Conservation (phyloP, 2,329 filamentous ascomycete species). For the Fusarium oligoseptatum region DNA sequence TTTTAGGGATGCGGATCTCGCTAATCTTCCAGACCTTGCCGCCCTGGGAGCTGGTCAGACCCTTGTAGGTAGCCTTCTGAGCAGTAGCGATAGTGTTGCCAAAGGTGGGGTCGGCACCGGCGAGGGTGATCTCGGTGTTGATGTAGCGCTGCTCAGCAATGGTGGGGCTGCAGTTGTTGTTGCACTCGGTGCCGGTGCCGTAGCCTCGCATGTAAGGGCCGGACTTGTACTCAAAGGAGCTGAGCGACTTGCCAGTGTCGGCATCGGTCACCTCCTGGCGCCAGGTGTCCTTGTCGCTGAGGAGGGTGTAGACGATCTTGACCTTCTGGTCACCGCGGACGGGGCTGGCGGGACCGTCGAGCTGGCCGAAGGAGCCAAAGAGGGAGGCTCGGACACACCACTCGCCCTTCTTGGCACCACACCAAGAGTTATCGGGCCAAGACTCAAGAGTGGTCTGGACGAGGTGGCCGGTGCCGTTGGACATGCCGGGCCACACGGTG, state of each 20-base stretch:
- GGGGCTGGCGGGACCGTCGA: slow-evolving; percentile 24
- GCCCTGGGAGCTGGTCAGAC: slow-evolving; percentile 20
- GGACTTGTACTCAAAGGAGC: slow-evolving; percentile 33
- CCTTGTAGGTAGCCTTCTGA: slow-evolving; percentile 31
- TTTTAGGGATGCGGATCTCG: slow-evolving; percentile 33
- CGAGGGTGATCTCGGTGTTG: slow-evolving; percentile 36
- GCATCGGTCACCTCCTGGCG: slow-evolving; percentile 35
- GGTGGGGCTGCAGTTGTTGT: slow-evolving; percentile 29
- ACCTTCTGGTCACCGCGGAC: slow-evolving; percentile 36
- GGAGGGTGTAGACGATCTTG: slow-evolving; percentile 37
- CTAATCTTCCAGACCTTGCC: slow-evolving; percentile 36
- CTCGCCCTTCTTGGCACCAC: slow-evolving; percentile 31
- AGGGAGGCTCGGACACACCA: slow-evolving; percentile 39
- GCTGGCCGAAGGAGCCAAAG: slow-evolving; percentile 38
- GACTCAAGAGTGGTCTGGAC: slow-evolving; percentile 39
- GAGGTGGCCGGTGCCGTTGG: slow-evolving; percentile 39
- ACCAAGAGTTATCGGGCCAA: slow-evolving; percentile 40
- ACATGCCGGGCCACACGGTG: slow-evolving; percentile 39
- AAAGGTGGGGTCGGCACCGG: slow-evolving; percentile 31
- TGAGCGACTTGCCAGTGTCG: slow-evolving; percentile 30
- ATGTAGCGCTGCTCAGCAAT: slow-evolving; percentile 34
- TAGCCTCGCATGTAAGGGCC: slow-evolving; percentile 38
- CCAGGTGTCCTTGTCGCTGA: slow-evolving; percentile 39
- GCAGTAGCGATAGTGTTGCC: slow-evolving; percentile 31
- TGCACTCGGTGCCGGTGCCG: slow-evolving; percentile 40